Evolutionary conservation across 495 filamentous ascomycete genomes (phyloP).

Genomic region (Platismatia glauca): DNA sequence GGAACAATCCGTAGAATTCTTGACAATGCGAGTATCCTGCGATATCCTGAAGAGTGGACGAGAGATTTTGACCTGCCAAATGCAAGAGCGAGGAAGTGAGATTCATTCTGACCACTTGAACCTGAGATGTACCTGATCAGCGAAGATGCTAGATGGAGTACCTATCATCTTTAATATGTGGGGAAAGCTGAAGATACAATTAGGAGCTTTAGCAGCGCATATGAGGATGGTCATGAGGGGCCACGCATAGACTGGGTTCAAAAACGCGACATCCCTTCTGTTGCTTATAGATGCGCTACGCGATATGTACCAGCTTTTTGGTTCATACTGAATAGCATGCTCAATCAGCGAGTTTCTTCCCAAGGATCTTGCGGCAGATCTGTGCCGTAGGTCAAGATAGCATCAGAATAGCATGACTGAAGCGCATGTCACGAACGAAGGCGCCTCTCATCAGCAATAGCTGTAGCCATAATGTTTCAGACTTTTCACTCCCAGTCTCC

Average conservation of each 20-base stretch:
- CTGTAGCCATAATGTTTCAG: background rate
- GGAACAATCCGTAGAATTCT: background rate
- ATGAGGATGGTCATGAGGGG: background rate
- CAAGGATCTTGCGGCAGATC: background rate
- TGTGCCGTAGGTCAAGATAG: background rate
- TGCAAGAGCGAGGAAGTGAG: background rate
- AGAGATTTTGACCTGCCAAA: background rate
- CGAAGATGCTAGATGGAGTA: background rate
- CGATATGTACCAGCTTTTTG: background rate
- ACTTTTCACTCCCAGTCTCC: no score
- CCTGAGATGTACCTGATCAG: background rate
- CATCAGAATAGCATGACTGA: background rate
- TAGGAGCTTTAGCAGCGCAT: background rate
- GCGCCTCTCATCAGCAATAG: background rate
- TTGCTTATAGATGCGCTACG: background rate
- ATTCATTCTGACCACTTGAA: constrained; percentile 2
- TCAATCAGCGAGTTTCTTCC: background rate
- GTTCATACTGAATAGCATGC: background rate
- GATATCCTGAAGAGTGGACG: background rate
- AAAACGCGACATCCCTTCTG: background rate
- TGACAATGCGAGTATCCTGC: background rate
- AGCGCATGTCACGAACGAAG: background rate
- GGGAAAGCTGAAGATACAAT: background rate
- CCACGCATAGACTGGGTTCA: background rate
- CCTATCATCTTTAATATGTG: constrained; percentile 1